Conservation (phyloP, 805 yeast species). For the Brettanomyces anomalus region DNA sequence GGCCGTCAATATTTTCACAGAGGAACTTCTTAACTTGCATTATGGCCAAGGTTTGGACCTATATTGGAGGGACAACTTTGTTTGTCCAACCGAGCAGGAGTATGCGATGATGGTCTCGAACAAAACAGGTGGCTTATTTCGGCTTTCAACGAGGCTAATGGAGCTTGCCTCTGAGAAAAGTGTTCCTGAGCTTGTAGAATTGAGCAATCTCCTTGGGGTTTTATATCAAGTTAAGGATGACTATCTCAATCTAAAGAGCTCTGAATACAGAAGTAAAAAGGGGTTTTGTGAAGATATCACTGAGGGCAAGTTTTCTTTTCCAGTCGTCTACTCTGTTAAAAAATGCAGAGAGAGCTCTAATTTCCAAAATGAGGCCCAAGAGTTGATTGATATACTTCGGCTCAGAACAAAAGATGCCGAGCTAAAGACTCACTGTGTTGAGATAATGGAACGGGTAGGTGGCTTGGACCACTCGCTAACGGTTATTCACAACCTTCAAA, state of each 20-base stretch:
- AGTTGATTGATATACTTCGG: conserved; percentile 41
- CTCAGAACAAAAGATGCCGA: conserved; percentile 41
- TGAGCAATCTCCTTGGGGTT: conserved; percentile 73
- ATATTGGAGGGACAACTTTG: conserved; percentile 69
- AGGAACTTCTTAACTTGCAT: conserved; percentile 75
- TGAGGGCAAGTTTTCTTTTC: conserved; percentile 86
- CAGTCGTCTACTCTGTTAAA: conserved; percentile 59
- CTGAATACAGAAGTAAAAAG: conserved; percentile 46
- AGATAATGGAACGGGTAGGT: conserved; percentile 31
- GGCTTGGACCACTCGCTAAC: conserved; percentile 32
- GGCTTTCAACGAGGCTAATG: conserved; percentile 64
- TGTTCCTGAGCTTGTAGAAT: conserved; percentile 32
- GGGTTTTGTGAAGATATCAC: conserved; percentile 81
- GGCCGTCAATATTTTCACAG: conserved; percentile 39
- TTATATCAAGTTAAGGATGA: conserved; percentile 85
- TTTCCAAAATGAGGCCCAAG: conserved; percentile 23
- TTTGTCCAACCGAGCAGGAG: conserved; percentile 51
- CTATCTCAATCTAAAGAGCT: conserved; percentile 56
- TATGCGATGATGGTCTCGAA: conserved; percentile 77
- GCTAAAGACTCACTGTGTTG: conserved; percentile 42
- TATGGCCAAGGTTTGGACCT: conserved; percentile 87
- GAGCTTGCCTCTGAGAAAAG: conserved; percentile 19
- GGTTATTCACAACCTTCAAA: conserved; percentile 20
- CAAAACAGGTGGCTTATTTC: conserved; percentile 83
- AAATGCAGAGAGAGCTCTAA: conserved; percentile 16